A percentile compares a stretch with the other conserved stretches of the same genome.
Evolutionary conservation across 441 rosid genomes (phyloP).

Genomic region (Biscutella laevigata): DNA sequence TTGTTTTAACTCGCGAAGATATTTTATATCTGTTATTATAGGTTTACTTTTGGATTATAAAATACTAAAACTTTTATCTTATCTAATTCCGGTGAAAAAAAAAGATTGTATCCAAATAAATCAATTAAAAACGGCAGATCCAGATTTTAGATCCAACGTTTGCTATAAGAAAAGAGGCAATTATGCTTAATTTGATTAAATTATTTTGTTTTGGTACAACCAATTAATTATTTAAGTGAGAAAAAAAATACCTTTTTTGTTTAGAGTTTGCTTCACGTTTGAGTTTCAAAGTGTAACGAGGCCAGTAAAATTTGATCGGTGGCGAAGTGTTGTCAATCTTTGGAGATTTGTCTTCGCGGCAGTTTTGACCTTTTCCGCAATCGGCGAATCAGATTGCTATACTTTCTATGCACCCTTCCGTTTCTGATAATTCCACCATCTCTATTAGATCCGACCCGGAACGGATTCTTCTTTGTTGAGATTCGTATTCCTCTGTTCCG

Average conservation of each 20-base stretch:
- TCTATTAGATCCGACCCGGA: slow-evolving; percentile 14
- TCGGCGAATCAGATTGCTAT: slow-evolving; percentile 1
- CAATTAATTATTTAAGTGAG: not conserved
- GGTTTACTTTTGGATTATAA: too few relatives aligned
- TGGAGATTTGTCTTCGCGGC: slow-evolving; percentile 12
- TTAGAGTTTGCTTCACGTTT: slow-evolving; percentile 17
- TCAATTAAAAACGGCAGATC: too few relatives aligned
- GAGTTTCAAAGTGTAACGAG: slow-evolving; percentile 13
- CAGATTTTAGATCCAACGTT: too few relatives aligned
- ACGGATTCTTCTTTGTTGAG: slow-evolving; percentile 10
- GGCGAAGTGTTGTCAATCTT: slow-evolving; percentile 12
- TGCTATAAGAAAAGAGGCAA: too few relatives aligned
- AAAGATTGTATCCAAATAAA: too few relatives aligned
- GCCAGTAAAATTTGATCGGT: slow-evolving; percentile 17
- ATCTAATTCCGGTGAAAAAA: too few relatives aligned
- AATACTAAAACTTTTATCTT: too few relatives aligned
- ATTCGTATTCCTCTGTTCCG: slow-evolving; percentile 26
- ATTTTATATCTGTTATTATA: too few relatives aligned
- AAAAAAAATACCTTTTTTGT: not conserved
- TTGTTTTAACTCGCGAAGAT: too few relatives aligned
- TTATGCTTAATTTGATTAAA: too few relatives aligned
- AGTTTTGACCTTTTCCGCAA: not conserved
- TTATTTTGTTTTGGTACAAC: slow-evolving; percentile 22
- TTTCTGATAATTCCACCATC: not conserved
- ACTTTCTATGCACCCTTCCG: not conserved